Conservation (phyloP, 331 rosid species). For the Cydonia oblonga region DNA sequence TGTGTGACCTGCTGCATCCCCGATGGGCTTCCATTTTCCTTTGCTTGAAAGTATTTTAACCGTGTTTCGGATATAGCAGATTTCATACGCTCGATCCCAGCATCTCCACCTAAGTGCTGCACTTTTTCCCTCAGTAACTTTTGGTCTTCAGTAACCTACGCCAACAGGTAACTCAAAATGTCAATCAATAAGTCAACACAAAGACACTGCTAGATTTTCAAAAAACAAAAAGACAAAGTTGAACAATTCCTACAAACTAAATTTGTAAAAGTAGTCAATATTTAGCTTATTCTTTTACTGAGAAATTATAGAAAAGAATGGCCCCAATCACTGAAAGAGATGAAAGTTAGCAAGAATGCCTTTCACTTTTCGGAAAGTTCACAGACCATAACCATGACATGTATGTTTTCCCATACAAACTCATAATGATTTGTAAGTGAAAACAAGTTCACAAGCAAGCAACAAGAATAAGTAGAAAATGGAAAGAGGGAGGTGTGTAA, state of each 20-base stretch:
- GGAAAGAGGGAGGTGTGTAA: background rate
- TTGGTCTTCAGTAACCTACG: constrained; percentile 76
- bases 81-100: constrained; percentile 83
- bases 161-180: constrained; percentile 11
- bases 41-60: constrained; percentile 45
- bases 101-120: constrained; percentile 74
- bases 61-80: constrained; percentile 74
- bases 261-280: background rate
- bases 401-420: background rate
- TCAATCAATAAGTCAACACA: background rate
- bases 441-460: background rate
- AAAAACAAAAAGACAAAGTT: background rate
- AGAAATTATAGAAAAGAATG: background rate
- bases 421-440: background rate
- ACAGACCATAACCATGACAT: too few relatives aligned
- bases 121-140: constrained; percentile 78
- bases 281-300: background rate
- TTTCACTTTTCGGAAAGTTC: background rate
- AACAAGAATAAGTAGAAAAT: background rate
- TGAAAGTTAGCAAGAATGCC: background rate
- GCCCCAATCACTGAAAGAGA: background rate
- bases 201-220: background rate
- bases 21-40: constrained; percentile 42
- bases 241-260: background rate
- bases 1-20: constrained; percentile 17